Evolutionary conservation across 768 basidiomycete species (phyloP).

Genomic region (Steccherinum ochraceum): DNA sequence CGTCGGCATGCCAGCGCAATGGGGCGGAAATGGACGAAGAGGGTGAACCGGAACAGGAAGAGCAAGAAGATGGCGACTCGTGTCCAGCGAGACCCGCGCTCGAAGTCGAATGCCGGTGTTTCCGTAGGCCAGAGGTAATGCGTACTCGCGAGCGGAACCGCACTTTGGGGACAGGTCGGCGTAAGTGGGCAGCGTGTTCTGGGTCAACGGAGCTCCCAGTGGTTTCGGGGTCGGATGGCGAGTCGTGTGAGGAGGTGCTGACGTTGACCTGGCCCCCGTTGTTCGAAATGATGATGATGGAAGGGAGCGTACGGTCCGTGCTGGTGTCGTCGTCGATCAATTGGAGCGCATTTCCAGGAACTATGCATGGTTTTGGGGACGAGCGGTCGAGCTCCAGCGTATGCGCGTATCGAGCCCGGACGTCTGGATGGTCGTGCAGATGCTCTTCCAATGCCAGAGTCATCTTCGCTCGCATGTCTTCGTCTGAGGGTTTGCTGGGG

Average conservation of each 20-base stretch:
- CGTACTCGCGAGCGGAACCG: slow-evolving; percentile 73
- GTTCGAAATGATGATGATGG: slow-evolving; percentile 16
- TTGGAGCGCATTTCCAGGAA: slow-evolving; percentile 28
- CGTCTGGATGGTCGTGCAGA: slow-evolving; percentile 9
- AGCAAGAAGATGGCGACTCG: slow-evolving; percentile 30
- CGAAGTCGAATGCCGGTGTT: slow-evolving; percentile 29
- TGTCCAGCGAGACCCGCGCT: slow-evolving; percentile 4
- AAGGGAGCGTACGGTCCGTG: slow-evolving; percentile 19
- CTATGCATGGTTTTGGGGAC: slow-evolving; percentile 25
- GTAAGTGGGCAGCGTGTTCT: neutral
- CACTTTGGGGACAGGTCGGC: slow-evolving; percentile 30
- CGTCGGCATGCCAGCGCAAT: slow-evolving; percentile 46
- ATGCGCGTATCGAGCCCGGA: slow-evolving; percentile 16
- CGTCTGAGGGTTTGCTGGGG: neutral
- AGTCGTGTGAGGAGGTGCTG: neutral
- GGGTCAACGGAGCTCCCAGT: slow-evolving; percentile 2
- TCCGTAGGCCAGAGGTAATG: slow-evolving; percentile 64
- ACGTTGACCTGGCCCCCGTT: slow-evolving; percentile 4
- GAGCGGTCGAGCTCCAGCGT: slow-evolving; percentile 19
- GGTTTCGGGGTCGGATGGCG: slow-evolving; percentile 1
- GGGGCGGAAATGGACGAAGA: slow-evolving; percentile 83
- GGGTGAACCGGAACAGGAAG: slow-evolving; percentile 55
- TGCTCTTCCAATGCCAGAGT: slow-evolving; percentile 13
- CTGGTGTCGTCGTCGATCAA: slow-evolving; percentile 26
- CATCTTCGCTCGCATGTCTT: slow-evolving; percentile 11